These are phyloP conservation scores for Hortaea werneckii DNA, from an alignment of 2,329 filamentous ascomycete genomes.

Conservation along the genomic window DNA sequence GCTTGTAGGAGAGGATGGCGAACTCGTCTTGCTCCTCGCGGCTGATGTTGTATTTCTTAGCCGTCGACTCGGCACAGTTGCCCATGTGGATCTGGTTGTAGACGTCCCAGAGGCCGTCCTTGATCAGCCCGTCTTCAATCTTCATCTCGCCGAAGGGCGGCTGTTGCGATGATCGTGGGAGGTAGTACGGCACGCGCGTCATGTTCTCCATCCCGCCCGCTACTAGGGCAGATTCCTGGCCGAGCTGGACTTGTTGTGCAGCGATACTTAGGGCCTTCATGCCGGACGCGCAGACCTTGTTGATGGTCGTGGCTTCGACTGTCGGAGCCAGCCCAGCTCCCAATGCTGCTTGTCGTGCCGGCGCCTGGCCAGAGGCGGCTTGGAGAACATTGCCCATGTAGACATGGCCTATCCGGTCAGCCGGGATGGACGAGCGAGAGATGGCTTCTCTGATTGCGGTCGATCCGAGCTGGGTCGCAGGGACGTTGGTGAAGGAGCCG, in stretches of 20 bases:
- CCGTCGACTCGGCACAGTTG: slow-evolving; percentile 88
- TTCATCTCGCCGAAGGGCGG: slow-evolving; percentile 80
- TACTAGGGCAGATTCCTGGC: slow-evolving; percentile 75
- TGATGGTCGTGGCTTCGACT: slow-evolving; percentile 84
- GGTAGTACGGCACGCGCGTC: slow-evolving; percentile 85
- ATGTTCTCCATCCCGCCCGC: slow-evolving; percentile 99
- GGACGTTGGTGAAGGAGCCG: slow-evolving; percentile 72
- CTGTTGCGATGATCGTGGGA: slow-evolving; percentile 69
- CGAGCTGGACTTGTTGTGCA: slow-evolving; percentile 89
- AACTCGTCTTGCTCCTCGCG: slow-evolving; percentile 85
- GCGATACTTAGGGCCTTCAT: slow-evolving; percentile 86
- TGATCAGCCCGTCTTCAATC: slow-evolving; percentile 84
- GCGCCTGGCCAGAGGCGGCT: slow-evolving; percentile 74
- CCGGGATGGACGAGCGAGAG: slow-evolving; percentile 72
- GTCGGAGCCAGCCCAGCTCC: slow-evolving; percentile 75
- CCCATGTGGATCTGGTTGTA: slow-evolving; percentile 98
- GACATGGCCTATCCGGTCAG: slow-evolving; percentile 74
- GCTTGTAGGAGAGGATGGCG: slow-evolving; percentile 78
- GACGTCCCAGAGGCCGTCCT: slow-evolving; percentile 90
- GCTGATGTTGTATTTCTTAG: slow-evolving; percentile 72
- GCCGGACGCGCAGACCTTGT: slow-evolving; percentile 96
- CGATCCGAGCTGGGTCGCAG: slow-evolving; percentile 80
- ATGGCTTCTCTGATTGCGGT: slow-evolving; percentile 86
- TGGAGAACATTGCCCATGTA: slow-evolving; percentile 97
- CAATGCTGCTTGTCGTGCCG: slow-evolving; percentile 80